These are phyloP conservation scores for Colletotrichum cereale DNA, from an alignment of 2,329 filamentous ascomycete species.

Conservation along the genomic window DNA sequence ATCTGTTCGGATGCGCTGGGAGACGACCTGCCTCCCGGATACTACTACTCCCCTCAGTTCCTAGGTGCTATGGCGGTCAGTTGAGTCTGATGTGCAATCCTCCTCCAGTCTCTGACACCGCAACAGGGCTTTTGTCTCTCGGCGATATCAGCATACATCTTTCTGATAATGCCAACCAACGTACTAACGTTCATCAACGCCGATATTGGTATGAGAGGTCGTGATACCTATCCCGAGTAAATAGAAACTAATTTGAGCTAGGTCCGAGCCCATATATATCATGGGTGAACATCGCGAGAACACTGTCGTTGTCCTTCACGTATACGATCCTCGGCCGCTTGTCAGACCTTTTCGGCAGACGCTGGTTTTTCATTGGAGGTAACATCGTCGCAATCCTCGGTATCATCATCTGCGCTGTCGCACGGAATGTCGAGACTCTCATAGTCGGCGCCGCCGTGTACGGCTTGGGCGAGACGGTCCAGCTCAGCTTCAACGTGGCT, in stretches of 20 bases:
- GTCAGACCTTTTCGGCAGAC: slow-evolving; percentile 54
- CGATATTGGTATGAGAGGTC: slow-evolving; percentile 46
- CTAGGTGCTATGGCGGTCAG: slow-evolving; percentile 50
- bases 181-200: slow-evolving; percentile 48
- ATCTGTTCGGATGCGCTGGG: slow-evolving; percentile 52
- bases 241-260: not conserved
- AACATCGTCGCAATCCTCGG: slow-evolving; percentile 52
- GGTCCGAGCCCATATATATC: slow-evolving; percentile 40
- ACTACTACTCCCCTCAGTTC: slow-evolving; percentile 52
- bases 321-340: slow-evolving; percentile 51
- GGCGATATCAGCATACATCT: slow-evolving; percentile 53
- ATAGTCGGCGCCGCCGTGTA: slow-evolving; percentile 53
- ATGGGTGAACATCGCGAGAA: slow-evolving; percentile 50
- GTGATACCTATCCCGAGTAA: too few relatives aligned
- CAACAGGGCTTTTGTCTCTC: slow-evolving; percentile 53
- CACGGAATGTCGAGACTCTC: slow-evolving; percentile 50
- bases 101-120: slow-evolving; percentile 1
- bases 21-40: slow-evolving; percentile 52
- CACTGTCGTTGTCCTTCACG: slow-evolving; percentile 48
- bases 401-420: slow-evolving; percentile 52
- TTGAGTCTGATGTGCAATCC: not conserved
- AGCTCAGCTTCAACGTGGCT: slow-evolving; percentile 53
- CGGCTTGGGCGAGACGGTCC: slow-evolving; percentile 52
- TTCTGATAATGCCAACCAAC: slow-evolving; percentile 54
- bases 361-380: slow-evolving; percentile 56